Base-by-base conservation (phyloP, 108 stramenopile genomes). In the Skeletonema costatum region DNA sequence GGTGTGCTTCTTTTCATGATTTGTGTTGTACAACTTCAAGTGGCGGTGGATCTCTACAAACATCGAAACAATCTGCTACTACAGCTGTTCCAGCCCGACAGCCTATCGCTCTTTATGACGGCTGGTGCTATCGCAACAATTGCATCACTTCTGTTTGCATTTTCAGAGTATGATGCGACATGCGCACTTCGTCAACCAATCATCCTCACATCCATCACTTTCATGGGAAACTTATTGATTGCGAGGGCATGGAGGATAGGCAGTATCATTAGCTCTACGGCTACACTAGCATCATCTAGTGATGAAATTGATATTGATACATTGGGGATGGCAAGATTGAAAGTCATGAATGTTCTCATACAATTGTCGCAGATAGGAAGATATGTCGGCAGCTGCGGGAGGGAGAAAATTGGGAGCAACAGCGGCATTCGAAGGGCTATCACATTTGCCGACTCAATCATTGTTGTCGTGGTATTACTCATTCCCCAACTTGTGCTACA, bases 221-320 rank as follows among this genome's bases (percentile, higher is more conserved):
- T 31, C 21, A 62, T 62, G 35, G 61, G 61, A 4, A 36, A 32
- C 35, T 36, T 62, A 62, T 36, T 62, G 32, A 38, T 62, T 17
- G 61, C 1, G 14, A 32, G 61, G 36, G 32, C 61, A 4, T 62
- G 61, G 61, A 62, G 61, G 29, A 62, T 62, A 62, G 61, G 61
- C 4, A 16, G 61, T 1, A 62, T 62, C 12, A 21, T 62, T 38
- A 62, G 61, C 61, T n/a, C 61, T 38, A 32, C 61, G 35, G 1
- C 36, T 16, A 38, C 32, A 16, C 31, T 62, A 29, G 32, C 30
- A 32, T 62, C 25, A 25, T 25, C 25, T 25, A 3, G 35, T 17
- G 36, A 62, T 62, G 14, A 14, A 2, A 16, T 36, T 38, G 35
- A 62, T 38, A 16, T 36, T 38, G 35, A 62, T 38, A 5, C 61